Evolutionary conservation across 305 asterid species (phyloP).

Genomic region (Fraxinus baroniana): DNA sequence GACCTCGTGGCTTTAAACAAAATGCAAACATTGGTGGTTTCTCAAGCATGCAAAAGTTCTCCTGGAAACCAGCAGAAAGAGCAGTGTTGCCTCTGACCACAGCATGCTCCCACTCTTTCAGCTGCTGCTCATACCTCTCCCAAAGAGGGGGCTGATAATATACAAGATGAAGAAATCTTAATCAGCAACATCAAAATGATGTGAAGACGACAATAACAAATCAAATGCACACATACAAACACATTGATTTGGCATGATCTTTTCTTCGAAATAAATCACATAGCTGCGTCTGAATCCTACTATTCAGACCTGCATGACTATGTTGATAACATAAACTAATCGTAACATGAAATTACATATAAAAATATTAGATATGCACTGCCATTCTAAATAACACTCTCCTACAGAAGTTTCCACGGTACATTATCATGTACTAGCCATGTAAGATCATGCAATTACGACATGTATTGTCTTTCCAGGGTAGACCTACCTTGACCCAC

Average conservation of each 20-base stretch:
- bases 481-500: neutral
- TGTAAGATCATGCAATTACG: neutral
- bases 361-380: neutral
- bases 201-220: neutral
- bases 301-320: neutral
- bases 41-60: constrained; percentile 51
- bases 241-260: neutral
- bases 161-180: constrained; percentile 3
- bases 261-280: neutral
- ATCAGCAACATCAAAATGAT: constrained; percentile 12
- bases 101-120: constrained; percentile 79
- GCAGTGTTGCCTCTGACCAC: constrained; percentile 49
- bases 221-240: neutral
- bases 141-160: constrained; percentile 86
- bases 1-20: constrained; percentile 88
- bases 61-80: constrained; percentile 50
- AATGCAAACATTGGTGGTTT: constrained; percentile 86
- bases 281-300: neutral
- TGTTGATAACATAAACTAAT: neutral
- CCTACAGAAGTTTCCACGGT: neutral
- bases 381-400: neutral
- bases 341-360: neutral
- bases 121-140: constrained; percentile 81
- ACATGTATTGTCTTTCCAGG: neutral
- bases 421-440: neutral